Percentiles rank a stretch among this genome's conserved stretches.
phyloP scores from a whole-genome alignment of 208 protist species.

The Angomonas deanei region DNA sequence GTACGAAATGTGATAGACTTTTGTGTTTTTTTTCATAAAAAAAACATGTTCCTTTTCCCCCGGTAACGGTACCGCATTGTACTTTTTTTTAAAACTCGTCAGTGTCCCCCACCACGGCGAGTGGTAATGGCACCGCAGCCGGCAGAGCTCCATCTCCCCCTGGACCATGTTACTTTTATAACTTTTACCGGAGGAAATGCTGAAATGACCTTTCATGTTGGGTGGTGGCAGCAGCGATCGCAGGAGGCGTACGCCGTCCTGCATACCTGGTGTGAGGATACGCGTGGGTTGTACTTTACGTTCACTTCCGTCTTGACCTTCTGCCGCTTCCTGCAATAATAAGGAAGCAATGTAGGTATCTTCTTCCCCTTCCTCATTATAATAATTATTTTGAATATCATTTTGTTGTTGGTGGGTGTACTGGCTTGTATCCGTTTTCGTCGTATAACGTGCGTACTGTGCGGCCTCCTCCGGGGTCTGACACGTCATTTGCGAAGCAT shows the following conservation, averaged over 20 bases:
- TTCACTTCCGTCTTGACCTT: too few relatives aligned
- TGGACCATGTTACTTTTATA: conserved; percentile 10
- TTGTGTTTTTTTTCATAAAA: conserved; percentile 5
- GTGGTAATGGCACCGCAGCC: conserved; percentile 18
- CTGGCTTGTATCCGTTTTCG: too few relatives aligned
- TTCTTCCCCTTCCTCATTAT: background rate
- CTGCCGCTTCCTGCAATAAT: too few relatives aligned
- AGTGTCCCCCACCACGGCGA: conserved; percentile 66
- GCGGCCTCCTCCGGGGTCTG: background rate
- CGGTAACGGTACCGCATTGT: conserved; percentile 15
- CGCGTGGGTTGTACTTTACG: too few relatives aligned
- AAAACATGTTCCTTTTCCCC: conserved; percentile 15
- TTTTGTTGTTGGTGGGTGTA: background rate
- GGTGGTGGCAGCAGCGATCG: conserved; percentile 1
- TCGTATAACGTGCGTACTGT: background rate
- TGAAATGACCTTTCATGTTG: background rate
- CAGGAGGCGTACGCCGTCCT: conserved; percentile 9
- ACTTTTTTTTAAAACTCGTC: conserved; percentile 19
- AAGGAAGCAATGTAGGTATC: background rate
- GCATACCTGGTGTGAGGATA: background rate
- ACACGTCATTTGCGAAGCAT: conserved; percentile 46
- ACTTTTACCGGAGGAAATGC: conserved; percentile 11
- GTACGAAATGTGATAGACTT: conserved; percentile 75
- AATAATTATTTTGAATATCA: background rate
- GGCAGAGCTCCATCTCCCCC: conserved; percentile 14